Conservation (phyloP, 2,329 filamentous ascomycete species). For the Claviceps arundinis region DNA sequence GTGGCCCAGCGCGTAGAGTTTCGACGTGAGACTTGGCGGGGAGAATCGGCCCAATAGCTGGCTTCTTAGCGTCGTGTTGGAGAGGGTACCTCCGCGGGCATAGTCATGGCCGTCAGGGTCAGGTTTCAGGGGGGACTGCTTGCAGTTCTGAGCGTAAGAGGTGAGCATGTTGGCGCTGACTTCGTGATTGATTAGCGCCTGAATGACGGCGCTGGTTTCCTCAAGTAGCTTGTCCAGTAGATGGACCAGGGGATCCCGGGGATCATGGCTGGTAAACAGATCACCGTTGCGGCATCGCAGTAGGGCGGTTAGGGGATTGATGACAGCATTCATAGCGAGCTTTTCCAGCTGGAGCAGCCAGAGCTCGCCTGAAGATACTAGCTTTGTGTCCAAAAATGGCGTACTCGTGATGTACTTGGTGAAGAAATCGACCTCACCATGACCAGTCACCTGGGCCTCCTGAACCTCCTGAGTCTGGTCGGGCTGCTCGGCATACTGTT, state of each 20-base stretch:
- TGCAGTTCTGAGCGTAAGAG: neutral
- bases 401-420: constrained; percentile 27
- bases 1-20: constrained; percentile 34
- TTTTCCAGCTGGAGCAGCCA: constrained; percentile 69
- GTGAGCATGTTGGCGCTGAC: constrained; percentile 26
- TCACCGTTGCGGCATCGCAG: constrained; percentile 67
- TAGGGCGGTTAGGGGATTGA: constrained; percentile 77
- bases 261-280: constrained; percentile 35
- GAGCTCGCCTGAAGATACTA: constrained; percentile 29
- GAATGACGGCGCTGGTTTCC: constrained; percentile 66
- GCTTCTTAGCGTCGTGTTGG: neutral
- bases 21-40: constrained; percentile 23
- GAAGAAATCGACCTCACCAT: constrained; percentile 21
- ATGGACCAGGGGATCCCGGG: constrained; percentile 32
- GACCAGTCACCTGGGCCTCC: too few species aligned
- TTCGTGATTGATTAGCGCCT: constrained; percentile 50
- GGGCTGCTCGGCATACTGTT: neutral
- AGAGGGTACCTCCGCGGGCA: neutral
- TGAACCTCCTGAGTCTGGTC: neutral
- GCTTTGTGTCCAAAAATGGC: constrained; percentile 27
- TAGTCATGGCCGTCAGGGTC: neutral
- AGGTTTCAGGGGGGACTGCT: neutral
- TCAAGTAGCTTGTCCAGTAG: constrained; percentile 56
- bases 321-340: constrained; percentile 62
- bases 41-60: constrained; percentile 25